A percentile compares a stretch with the other conserved stretches of the same genome.
Evolutionary conservation across 495 filamentous ascomycete species (phyloP).

Genomic region (Thozetella sp.): DNA sequence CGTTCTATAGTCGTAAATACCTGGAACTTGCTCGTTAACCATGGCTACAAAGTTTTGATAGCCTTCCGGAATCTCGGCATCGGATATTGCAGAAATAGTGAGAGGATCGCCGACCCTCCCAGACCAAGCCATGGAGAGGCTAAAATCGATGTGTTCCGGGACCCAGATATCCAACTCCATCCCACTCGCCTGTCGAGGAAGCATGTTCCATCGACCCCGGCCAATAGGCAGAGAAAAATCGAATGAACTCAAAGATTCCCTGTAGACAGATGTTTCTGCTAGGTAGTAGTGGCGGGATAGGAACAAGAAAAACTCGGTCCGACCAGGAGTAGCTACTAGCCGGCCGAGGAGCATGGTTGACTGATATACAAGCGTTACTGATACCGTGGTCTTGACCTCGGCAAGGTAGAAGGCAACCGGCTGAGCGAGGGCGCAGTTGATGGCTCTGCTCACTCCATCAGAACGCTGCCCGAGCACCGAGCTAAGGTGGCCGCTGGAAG

Average conservation of each 20-base stretch:
- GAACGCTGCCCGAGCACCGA: background rate
- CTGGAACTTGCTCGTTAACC: slow-evolving; percentile 43
- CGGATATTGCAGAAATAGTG: background rate
- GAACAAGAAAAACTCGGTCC: slow-evolving; percentile 29
- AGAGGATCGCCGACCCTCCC: background rate
- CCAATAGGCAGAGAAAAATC: slow-evolving; percentile 21
- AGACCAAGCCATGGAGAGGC: slow-evolving; percentile 12
- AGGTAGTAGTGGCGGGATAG: slow-evolving; percentile 15
- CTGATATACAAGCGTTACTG: slow-evolving; percentile 28
- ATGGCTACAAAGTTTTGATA: slow-evolving; percentile 2
- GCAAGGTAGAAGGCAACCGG: background rate
- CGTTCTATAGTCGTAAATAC: slow-evolving; percentile 56
- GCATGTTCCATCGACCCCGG: too few species aligned
- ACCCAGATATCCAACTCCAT: slow-evolving; percentile 22
- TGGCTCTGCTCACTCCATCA: background rate
- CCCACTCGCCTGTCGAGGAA: too few species aligned
- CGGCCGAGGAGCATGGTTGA: slow-evolving; percentile 26
- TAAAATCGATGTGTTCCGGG: slow-evolving; percentile 37
- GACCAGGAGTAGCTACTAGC: slow-evolving; percentile 23
- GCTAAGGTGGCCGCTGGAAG: background rate
- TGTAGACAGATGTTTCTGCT: slow-evolving; percentile 12
- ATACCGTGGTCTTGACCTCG: slow-evolving; percentile 30
- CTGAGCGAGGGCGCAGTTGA: slow-evolving; percentile 5
- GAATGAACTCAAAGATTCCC: background rate
- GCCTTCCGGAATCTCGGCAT: background rate